Evolutionary conservation across 2,329 filamentous ascomycete species (phyloP).

Genomic region (Sarocladium brachiariae): DNA sequence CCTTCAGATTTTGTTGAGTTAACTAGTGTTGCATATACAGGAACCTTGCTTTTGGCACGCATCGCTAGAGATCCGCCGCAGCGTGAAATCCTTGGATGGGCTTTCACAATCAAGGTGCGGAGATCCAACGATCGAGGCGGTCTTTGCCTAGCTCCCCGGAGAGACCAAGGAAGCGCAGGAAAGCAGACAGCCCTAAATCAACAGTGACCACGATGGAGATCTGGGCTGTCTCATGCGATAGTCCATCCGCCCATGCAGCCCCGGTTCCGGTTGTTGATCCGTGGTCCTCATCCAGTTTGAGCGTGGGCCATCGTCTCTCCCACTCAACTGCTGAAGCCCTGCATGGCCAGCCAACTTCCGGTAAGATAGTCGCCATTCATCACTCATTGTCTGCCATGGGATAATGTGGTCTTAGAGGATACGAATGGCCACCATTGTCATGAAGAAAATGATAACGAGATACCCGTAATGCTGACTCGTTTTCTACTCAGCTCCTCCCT

Average conservation of each 20-base stretch:
- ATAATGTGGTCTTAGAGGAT: no score
- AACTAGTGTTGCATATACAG: no score
- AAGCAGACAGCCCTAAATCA: background rate
- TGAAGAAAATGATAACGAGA: no score
- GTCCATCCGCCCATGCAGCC: background rate
- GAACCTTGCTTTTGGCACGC: no score
- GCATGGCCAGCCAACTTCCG: background rate
- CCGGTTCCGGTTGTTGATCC: background rate
- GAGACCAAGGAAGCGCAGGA: background rate
- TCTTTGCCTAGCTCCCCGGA: background rate
- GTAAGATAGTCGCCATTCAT: no score
- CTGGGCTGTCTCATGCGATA: background rate
- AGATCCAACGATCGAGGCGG: background rate
- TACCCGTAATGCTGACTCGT: no score
- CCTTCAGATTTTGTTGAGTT: no score
- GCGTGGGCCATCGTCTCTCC: background rate
- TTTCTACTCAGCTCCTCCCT: no score
- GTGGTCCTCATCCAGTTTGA: constrained; percentile 3
- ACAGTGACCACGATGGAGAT: background rate
- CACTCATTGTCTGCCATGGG: no score
- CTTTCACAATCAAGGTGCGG: background rate
- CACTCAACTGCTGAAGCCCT: background rate
- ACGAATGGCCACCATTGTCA: no score
- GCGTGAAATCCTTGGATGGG: background rate
- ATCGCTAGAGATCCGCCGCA: no score